These are phyloP conservation scores for Acer saccharum DNA, from an alignment of 345 rosid genomes.

Conservation along the genomic window DNA sequence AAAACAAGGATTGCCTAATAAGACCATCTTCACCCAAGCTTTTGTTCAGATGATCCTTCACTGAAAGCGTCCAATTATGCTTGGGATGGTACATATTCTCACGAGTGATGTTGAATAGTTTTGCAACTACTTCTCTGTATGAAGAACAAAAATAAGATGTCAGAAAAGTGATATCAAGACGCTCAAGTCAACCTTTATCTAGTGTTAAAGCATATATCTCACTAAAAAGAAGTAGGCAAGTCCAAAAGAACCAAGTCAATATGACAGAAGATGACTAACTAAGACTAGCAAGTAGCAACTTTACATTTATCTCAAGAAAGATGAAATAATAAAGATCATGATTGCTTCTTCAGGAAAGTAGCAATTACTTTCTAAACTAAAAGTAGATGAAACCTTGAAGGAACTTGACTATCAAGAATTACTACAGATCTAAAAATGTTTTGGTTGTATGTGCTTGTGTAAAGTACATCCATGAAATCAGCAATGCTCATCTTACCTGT, in stretches of 20 bases:
- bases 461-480: slow-evolving; percentile 9
- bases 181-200: slow-evolving; percentile 3
- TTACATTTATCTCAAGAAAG: not conserved
- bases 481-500: slow-evolving; percentile 53
- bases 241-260: too few species aligned
- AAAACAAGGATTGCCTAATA: slow-evolving; percentile 57
- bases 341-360: not conserved
- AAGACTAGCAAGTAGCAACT: not conserved
- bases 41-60: slow-evolving; percentile 78
- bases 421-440: not conserved
- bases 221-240: not conserved
- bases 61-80: slow-evolving; percentile 72
- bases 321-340: not conserved
- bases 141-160: slow-evolving; percentile 17
- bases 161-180: not conserved
- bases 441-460: not conserved
- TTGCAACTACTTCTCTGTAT: slow-evolving; percentile 69
- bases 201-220: not conserved
- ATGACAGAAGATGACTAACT: not conserved
- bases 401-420: not conserved
- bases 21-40: slow-evolving; percentile 83
- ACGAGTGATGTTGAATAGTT: slow-evolving; percentile 53
- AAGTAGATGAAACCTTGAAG: not conserved
- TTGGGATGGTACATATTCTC: slow-evolving; percentile 80
- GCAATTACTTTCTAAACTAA: not conserved